phyloP scores from a whole-genome alignment of 495 filamentous ascomycete genomes.

The Aspergillus mulundensis region DNA sequence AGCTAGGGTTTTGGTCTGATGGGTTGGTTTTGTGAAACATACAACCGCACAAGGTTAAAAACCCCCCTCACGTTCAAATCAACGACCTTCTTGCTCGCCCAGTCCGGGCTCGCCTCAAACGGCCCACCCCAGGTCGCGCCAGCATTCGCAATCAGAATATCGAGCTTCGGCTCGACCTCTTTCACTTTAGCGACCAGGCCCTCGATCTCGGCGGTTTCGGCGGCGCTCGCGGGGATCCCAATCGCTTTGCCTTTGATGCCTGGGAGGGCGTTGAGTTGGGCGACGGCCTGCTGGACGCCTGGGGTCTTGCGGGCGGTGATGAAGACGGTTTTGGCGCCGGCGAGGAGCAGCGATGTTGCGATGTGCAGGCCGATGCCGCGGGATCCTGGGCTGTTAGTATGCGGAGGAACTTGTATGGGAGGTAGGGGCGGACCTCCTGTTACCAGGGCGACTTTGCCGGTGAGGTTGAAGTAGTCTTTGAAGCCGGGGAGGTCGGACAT shows the following conservation, averaged over 20 bases:
- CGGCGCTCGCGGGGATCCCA: constrained; percentile 73
- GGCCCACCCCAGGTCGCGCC: constrained; percentile 89
- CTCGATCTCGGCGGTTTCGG: constrained; percentile 65
- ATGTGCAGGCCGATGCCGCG: constrained; percentile 77
- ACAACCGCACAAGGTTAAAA: constrained; percentile 71
- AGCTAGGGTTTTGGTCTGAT: not conserved
- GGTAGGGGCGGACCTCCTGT: constrained; percentile 58
- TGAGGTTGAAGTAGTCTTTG: constrained; percentile 74
- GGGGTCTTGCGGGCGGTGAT: constrained; percentile 83
- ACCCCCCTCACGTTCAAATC: constrained; percentile 89
- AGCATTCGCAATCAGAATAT: constrained; percentile 81
- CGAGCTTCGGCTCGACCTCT: constrained; percentile 65
- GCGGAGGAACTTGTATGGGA: not conserved
- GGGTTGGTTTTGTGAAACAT: constrained; percentile 4
- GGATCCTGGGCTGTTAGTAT: constrained; percentile 32
- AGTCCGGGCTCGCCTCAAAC: constrained; percentile 80
- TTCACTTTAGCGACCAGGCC: constrained; percentile 61
- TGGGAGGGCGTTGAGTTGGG: constrained; percentile 71
- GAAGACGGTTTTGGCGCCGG: constrained; percentile 78
- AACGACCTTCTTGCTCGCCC: constrained; percentile 83
- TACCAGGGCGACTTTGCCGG: constrained; percentile 85
- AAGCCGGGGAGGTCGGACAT: constrained; percentile 46
- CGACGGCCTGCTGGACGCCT: constrained; percentile 71
- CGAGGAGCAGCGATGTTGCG: constrained; percentile 80
- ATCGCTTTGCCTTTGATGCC: constrained; percentile 63